These are phyloP conservation scores for Litsea cubeba DNA, from an alignment of 164 flowering plant genomes.

Conservation along the genomic window DNA sequence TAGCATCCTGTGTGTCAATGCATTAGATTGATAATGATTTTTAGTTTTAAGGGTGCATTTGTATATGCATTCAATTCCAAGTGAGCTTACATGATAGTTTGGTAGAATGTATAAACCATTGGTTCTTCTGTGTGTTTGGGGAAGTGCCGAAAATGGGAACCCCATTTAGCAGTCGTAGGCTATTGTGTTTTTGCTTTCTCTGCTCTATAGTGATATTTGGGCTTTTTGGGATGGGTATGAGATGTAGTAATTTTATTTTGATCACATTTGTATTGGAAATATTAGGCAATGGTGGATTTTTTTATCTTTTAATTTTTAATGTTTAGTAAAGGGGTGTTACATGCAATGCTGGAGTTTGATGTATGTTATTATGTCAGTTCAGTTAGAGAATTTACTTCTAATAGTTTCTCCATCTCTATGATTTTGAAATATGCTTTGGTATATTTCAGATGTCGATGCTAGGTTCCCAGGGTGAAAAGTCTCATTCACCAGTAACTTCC, in stretches of 20 bases:
- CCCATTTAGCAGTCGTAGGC: no score
- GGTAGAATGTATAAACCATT: neutral
- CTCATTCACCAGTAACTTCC: slow-evolving; percentile 74
- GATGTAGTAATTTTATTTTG: neutral
- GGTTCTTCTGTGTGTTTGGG: no score
- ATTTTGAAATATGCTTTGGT: slow-evolving; percentile 5
- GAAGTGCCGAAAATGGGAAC: no score
- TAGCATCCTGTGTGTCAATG: neutral
- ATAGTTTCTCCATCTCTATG: neutral
- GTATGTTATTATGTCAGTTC: slow-evolving; percentile 1
- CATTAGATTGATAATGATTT: neutral
- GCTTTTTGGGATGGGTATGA: no score
- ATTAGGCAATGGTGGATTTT: neutral
- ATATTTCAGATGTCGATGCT: slow-evolving; percentile 68
- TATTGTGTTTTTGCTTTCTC: no score
- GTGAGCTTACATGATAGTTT: neutral
- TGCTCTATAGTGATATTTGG: no score
- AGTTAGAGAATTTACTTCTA: neutral
- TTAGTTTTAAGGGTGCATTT: neutral
- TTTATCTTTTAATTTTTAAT: neutral
- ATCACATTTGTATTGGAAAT: neutral
- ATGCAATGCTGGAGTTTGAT: neutral
- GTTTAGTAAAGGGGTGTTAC: no score
- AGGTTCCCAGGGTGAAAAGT: slow-evolving; percentile 71
- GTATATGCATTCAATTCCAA: neutral